These are phyloP conservation scores for Phytophthora niederhauseri DNA, from an alignment of 352 stramenopile genomes.

Conservation along the genomic window DNA sequence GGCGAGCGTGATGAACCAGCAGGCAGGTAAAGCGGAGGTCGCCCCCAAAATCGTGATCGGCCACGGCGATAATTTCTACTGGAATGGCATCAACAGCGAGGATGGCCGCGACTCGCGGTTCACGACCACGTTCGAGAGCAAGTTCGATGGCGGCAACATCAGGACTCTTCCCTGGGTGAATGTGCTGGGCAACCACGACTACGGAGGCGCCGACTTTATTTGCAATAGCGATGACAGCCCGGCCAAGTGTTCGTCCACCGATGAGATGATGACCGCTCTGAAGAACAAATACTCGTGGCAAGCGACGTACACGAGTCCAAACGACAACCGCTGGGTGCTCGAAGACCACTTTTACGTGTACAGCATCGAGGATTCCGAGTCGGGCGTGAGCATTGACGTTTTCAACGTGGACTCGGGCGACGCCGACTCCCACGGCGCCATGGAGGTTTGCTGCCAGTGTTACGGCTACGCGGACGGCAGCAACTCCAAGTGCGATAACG, in stretches of 20 bases:
- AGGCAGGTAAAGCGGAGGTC: constrained; percentile 29
- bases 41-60: constrained; percentile 13
- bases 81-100: constrained; percentile 31
- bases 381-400: constrained; percentile 52
- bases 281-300: constrained; percentile 50
- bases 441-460: constrained; percentile 55
- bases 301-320: constrained; percentile 47
- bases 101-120: constrained; percentile 10
- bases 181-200: constrained; percentile 59
- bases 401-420: constrained; percentile 63
- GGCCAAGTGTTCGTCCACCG: constrained; percentile 26
- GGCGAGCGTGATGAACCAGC: constrained; percentile 44
- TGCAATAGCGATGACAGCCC: constrained; percentile 33
- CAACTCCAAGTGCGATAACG: constrained; percentile 37
- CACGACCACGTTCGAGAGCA: constrained; percentile 11
- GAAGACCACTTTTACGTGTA: constrained; percentile 59
- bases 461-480: constrained; percentile 49
- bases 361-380: constrained; percentile 36
- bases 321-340: constrained; percentile 53
- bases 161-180: constrained; percentile 60
- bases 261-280: constrained; percentile 27
- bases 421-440: constrained; percentile 44
- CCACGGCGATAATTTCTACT: constrained; percentile 64
- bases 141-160: constrained; percentile 37
- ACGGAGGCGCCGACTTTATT: constrained; percentile 57